Conservation (phyloP, 306 rosid species). For the Morella rubra region DNA sequence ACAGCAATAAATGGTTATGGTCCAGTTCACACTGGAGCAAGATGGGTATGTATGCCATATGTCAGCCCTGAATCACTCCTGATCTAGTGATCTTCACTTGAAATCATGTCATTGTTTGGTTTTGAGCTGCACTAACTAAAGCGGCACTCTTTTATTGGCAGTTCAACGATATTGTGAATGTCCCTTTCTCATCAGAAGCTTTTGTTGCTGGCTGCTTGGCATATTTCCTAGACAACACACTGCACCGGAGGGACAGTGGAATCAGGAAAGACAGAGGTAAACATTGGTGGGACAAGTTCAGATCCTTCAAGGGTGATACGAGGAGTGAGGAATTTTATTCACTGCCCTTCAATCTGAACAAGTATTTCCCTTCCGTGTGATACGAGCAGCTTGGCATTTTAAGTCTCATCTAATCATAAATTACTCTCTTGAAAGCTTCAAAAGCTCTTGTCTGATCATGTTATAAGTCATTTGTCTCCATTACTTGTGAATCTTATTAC, state of each 20-base stretch:
- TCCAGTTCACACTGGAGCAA: slow-evolving; percentile 79
- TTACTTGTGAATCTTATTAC: slow-evolving; percentile 15
- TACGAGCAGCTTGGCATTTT: slow-evolving; percentile 13
- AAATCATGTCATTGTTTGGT: background rate
- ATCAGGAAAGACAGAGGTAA: slow-evolving; percentile 92
- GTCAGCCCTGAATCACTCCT: background rate
- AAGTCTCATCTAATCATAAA: slow-evolving; percentile 25
- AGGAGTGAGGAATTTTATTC: slow-evolving; percentile 96
- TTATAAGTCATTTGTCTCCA: slow-evolving; percentile 29
- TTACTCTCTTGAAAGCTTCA: slow-evolving; percentile 27
- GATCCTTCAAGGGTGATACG: slow-evolving; percentile 69
- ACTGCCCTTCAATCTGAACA: slow-evolving; percentile 89
- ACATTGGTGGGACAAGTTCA: slow-evolving; percentile 95
- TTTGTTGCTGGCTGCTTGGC: slow-evolving; percentile 87
- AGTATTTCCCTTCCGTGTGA: slow-evolving; percentile 96
- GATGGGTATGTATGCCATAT: slow-evolving; percentile 73
- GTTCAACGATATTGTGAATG: slow-evolving; percentile 94
- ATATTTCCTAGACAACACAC: slow-evolving; percentile 84
- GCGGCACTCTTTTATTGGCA: slow-evolving; percentile 31
- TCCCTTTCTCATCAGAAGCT: slow-evolving; percentile 88
- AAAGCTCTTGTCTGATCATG: slow-evolving; percentile 22
- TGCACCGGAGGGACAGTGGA: slow-evolving; percentile 55
- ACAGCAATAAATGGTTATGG: slow-evolving; percentile 75
- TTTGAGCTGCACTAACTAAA: slow-evolving; percentile 8
- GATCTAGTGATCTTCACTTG: slow-evolving; percentile 8